A percentile compares a stretch with the other conserved stretches of the same genome.
These are phyloP conservation scores for Irpex sp. DNA, from an alignment of 1,284 basidiomycete species.

Conservation along the genomic window DNA sequence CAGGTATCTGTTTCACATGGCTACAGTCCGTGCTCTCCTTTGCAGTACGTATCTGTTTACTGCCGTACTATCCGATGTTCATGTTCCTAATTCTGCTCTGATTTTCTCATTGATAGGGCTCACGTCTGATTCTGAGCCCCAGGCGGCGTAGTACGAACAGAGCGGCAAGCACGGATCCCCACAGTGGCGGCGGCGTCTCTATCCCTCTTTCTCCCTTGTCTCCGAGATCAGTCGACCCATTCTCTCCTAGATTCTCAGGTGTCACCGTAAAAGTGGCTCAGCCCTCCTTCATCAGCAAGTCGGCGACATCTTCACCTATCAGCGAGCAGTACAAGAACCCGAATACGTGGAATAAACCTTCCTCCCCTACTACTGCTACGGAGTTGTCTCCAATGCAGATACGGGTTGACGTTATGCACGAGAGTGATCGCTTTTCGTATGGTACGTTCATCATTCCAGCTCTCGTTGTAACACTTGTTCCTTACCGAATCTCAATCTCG, in stretches of 20 bases:
- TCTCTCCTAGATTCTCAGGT: background rate
- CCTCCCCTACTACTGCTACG: background rate
- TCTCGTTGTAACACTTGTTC: background rate
- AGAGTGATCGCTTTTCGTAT: background rate
- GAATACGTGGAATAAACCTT: background rate
- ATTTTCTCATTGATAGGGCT: slow-evolving; percentile 16
- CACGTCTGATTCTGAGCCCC: slow-evolving; percentile 19
- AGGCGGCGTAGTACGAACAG: background rate
- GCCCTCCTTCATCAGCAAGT: background rate
- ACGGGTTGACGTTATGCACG: background rate
- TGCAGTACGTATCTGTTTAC: slow-evolving; percentile 14
- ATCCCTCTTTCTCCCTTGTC: background rate
- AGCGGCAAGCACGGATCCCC: background rate
- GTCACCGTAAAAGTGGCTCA: background rate
- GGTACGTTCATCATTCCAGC: background rate
- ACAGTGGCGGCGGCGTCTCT: background rate
- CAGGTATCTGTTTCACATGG: slow-evolving; percentile 29
- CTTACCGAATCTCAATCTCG: background rate
- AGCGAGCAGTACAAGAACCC: background rate
- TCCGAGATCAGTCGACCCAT: background rate
- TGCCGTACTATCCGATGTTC: too few species aligned
- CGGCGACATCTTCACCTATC: background rate
- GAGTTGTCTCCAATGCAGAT: background rate
- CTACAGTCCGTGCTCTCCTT: slow-evolving; percentile 24
- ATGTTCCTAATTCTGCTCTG: background rate